Evolutionary conservation across 2,329 filamentous ascomycete species (phyloP), one percentile per base, ranked within the genome.

Genomic region (Botrytis deweyae): DNA sequence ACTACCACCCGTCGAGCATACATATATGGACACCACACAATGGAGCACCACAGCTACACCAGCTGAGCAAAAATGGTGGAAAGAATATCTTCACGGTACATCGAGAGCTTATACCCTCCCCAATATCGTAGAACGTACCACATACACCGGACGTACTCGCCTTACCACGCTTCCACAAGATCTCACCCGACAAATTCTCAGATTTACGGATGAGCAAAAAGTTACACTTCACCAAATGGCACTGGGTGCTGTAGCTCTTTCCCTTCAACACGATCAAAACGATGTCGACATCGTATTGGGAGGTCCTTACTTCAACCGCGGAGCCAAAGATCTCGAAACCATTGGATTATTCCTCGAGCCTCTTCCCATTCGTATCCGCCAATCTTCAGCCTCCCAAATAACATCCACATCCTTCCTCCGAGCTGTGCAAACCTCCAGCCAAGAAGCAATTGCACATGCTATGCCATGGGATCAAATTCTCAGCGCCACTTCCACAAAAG

Each of bases 391-490:
- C 25, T 58, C 42, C 16, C 29, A 49, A 7, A 1, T 6, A 18
- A 4, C 52, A 29, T 18, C 40, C 20, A 22, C 38, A 10, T 42
- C 42, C 76, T 65, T 49, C 40, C 71, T 46, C 1, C 55, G 36
- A 14, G 36, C 58, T 0, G 80, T 82, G 0, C 78, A 78, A 62
- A 9, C 33, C 10, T 77, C 77, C 2, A 77, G 76, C 22, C 76
- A 78, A 68, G 68, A 74, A 14, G 80, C 81, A 2, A 74, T 82
- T 4, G 75, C 79, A 5, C 78, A 81, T 52, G 79, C 76, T 2
- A 63, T 82, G 2, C 80, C 80, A 1, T 82, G 80, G 80, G 18
- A 80, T 42, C 75, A 79, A 44, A 79, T 82, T 42, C 74, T 81
- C 18, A n/a, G 76, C 10, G 76, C 77, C 52, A 63, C 81, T 18